A percentile compares a stretch with the other conserved stretches of the same genome.
Evolutionary conservation across 2,329 filamentous ascomycete species (phyloP).

Genomic region (Conoideocrella luteorostrata): DNA sequence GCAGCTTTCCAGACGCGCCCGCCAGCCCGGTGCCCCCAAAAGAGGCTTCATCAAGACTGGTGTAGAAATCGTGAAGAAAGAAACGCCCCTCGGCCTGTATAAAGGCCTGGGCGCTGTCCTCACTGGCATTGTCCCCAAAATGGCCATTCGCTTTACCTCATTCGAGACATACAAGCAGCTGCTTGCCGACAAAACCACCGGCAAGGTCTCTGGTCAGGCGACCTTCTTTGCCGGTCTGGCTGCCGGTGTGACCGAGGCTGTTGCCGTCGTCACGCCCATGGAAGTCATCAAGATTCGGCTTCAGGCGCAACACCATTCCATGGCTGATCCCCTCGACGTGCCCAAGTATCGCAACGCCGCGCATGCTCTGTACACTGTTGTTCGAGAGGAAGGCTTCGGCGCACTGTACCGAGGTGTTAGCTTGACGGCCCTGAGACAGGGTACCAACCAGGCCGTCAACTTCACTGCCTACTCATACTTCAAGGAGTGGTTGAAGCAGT

Average conservation of each 20-base stretch:
- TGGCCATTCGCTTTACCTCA: conserved; percentile 97
- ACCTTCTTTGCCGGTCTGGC: conserved; percentile 76
- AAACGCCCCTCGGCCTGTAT: conserved; percentile 90
- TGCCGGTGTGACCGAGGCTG: conserved; percentile 92
- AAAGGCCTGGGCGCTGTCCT: conserved; percentile 96
- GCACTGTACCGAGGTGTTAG: conserved; percentile 91
- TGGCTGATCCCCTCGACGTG: conserved; percentile 92
- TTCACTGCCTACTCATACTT: conserved; percentile 97
- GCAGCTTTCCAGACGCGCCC: conserved; percentile 87
- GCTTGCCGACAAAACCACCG: conserved; percentile 62
- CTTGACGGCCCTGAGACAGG: conserved; percentile 87
- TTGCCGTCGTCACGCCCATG: conserved; percentile 95
- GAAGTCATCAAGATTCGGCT: conserved; percentile 98
- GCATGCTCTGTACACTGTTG: conserved; percentile 74
- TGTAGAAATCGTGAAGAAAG: conserved; percentile 75
- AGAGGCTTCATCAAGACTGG: conserved; percentile 87
- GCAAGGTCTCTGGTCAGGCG: conserved; percentile 59
- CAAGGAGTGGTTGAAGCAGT: conserved; percentile 67
- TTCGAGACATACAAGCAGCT: conserved; percentile 93
- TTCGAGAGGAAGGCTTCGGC: conserved; percentile 82
- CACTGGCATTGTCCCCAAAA: conserved; percentile 95
- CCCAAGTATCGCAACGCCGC: conserved; percentile 97
- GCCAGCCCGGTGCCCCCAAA: conserved; percentile 74
- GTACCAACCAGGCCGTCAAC: conserved; percentile 96
- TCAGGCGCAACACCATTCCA: conserved; percentile 95